Base-by-base conservation (phyloP, 2,329 filamentous ascomycete genomes). In the Stagonosporopsis rhizophila region DNA sequence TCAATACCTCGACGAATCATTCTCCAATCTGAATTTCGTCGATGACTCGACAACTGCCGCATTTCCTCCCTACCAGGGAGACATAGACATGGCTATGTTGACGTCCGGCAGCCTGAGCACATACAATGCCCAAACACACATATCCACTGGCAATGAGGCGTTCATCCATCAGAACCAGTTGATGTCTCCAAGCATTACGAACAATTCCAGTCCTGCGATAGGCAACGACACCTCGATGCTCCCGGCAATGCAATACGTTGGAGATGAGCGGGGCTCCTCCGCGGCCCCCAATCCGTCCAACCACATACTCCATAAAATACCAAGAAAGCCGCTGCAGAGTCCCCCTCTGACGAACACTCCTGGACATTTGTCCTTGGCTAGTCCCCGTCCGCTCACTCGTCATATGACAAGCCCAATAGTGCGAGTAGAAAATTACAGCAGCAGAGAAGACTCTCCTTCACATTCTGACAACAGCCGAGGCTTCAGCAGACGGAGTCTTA, bases 391-490 rank as follows among this genome's bases (percentile, higher is more conserved):
- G 20, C 65, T 67, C 23, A 56, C 65, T 23, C 53, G 65, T n/a
- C 72, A 75, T 50, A 56, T 77, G 28, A 70, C 72, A 15, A 77
- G 75, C 56, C 75, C 75, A 15, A 75, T 77, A 41, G 73, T 77
- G n/a, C 67, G 72, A 17, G 69, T 77, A 8, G 72, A 77, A 55
- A 70, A 75, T 27, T 76, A 69, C 51, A 72, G 71, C 42, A 63
- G 71, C 40, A 63, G 71, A 50, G 69, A 71, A 44, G 74, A 73
- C 14, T 75, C 75, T 2, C 71, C 74, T 4, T 68, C 70, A 8
- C 69, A 59, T 47, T 72, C 72, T 11, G 70, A 76, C 38, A 62
- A 73, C 9, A 75, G 70, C 52, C 62, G 68, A 35, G 67, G 67
- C 17, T 49, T 71, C 39, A 75, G 73, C 64, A 75, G 73, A 59